Conservation (phyloP, 208 protist genomes). For the Trichomonas tenax region DNA sequence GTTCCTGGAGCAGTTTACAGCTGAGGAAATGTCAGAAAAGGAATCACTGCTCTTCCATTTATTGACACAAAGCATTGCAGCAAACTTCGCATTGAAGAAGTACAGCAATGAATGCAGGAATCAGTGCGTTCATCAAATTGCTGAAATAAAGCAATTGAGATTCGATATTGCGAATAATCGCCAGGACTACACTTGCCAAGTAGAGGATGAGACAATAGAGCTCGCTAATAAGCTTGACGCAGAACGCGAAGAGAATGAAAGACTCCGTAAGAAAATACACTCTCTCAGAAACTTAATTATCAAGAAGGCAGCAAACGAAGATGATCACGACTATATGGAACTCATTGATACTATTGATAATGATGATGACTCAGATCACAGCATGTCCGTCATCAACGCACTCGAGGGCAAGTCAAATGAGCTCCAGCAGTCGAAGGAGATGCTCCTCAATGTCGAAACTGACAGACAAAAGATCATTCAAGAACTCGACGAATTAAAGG, state of each 20-base stretch:
- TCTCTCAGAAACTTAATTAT: neutral
- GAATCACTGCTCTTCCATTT: neutral
- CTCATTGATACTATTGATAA: neutral
- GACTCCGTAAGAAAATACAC: neutral
- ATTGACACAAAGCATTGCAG: neutral
- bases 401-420: neutral
- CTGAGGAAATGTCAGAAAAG: neutral
- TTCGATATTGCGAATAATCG: neutral
- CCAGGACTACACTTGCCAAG: neutral
- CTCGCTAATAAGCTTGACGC: neutral
- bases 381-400: neutral
- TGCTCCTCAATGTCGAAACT: neutral
- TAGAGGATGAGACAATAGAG: neutral
- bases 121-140: neutral
- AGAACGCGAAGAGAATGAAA: neutral
- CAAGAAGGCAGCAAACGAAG: neutral
- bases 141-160: neutral
- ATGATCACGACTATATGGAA: neutral
- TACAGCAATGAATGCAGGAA: neutral
- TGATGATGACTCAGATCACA: neutral
- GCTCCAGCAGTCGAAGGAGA: neutral
- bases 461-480: neutral
- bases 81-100: neutral
- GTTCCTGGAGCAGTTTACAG: neutral
- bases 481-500: neutral